Evolutionary conservation across 2,329 filamentous ascomycete species (phyloP), one percentile per base, ranked within the genome.

Genomic region (Cordyceps tenuipes): DNA sequence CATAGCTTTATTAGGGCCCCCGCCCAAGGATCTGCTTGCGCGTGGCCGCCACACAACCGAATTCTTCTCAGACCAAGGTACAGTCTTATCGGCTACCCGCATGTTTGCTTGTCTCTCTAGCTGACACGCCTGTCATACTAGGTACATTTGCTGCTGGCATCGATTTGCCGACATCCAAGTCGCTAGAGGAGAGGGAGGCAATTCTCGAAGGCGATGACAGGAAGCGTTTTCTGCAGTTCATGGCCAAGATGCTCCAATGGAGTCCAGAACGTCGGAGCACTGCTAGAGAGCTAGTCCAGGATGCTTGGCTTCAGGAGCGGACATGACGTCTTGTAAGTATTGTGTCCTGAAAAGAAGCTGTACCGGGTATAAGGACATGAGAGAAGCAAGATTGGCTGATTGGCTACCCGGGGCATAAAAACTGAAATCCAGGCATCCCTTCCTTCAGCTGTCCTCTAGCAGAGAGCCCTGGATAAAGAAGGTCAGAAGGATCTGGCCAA

Each of bases 161-260:
- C 19, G 19, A 53, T 39, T 43, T 53, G 21, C 50, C 50, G 26
- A 39, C 1, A 23, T 29, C 34, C 5, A 26, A 13, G 34, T n/a
- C 50, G 50, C 50, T 53, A 19, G 50, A 53, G 50, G 34, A 53
- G 50, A 23, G 4, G n/a, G 34, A 53, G 36, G 41, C 31, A 15
- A 31, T 53, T 53, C 34, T 53, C 5, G 12, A 7, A 17, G 50
- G 31, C 6, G 34, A 53, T 15, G 31, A 53, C 10, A 53, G 41
- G 50, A 43, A 29, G n/a, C 9, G n/a, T 21, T 43, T 53, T 3
- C 34, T 43, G n/a, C n/a, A 53, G 34, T 53, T 53, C 26, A 41
- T 53, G 34, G n/a, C 19, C 5, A 53, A 53, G 50, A 53, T 53
- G 34, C 50, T 53, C 17, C 50, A 53, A 34, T 53, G 50, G 50